phyloP scores from a whole-genome alignment of 805 yeast species.

The Sporopachydermia lactativora region DNA sequence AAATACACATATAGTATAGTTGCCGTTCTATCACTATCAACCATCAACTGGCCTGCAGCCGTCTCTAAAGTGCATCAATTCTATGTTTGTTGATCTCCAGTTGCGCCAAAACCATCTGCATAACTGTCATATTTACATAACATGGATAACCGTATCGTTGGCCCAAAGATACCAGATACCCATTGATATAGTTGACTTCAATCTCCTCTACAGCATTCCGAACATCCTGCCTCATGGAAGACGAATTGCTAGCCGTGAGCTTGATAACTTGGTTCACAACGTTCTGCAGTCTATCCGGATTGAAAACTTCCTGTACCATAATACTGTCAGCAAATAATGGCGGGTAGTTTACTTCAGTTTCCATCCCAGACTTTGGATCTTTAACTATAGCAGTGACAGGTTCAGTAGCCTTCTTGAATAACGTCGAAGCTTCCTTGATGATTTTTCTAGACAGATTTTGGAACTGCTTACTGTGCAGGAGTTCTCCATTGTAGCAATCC shows the following conservation, averaged over 20 bases:
- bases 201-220: constrained; percentile 34
- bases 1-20: too few relatives aligned
- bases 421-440: constrained; percentile 30
- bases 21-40: too few relatives aligned
- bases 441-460: constrained; percentile 24
- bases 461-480: constrained; percentile 28
- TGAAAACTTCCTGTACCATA: constrained; percentile 9
- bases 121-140: constrained; percentile 26
- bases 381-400: constrained; percentile 9
- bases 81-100: too few relatives aligned
- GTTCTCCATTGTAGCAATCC: constrained; percentile 67
- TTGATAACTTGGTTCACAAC: constrained; percentile 26
- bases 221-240: constrained; percentile 64
- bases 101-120: not conserved
- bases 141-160: constrained; percentile 27
- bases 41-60: too few relatives aligned
- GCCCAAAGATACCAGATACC: constrained; percentile 53
- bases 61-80: too few relatives aligned
- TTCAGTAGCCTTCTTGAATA: constrained; percentile 23
- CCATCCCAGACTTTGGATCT: not conserved
- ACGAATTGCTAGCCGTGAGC: constrained; percentile 41
- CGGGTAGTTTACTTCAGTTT: not conserved
- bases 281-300: constrained; percentile 21
- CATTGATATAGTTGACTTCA: constrained; percentile 77
- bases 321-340: not conserved